A percentile compares a stretch with the other conserved stretches of the same genome.
phyloP scores from a whole-genome alignment of 2,329 filamentous ascomycete genomes.

The Orbilia javanica region DNA sequence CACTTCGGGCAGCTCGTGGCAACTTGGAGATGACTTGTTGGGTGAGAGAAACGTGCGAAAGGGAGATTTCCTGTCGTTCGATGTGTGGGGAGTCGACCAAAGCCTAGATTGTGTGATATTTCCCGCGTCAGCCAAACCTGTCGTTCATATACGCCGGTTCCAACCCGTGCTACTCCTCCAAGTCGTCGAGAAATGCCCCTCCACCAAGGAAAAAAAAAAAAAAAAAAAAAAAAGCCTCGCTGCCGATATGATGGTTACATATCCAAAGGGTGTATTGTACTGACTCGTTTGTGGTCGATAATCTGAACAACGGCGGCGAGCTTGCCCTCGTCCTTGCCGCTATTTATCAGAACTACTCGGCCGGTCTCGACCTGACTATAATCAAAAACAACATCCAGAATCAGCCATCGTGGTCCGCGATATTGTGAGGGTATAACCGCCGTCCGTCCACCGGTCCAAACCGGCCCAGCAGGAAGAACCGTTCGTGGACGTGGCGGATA shows the following conservation, averaged over 20 bases:
- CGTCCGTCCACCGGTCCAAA: conserved; percentile 14
- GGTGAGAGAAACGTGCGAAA: conserved; percentile 88
- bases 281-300: conserved; percentile 99
- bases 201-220: too few relatives aligned
- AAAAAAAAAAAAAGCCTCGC: background rate
- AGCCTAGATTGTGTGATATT: conserved; percentile 73
- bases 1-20: conserved; percentile 84
- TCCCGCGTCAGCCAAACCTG: background rate
- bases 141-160: background rate
- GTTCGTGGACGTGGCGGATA: background rate
- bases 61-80: conserved; percentile 85
- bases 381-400: conserved; percentile 13
- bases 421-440: background rate
- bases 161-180: background rate
- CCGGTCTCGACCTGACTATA: conserved; percentile 96
- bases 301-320: conserved; percentile 98
- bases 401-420: conserved; percentile 34
- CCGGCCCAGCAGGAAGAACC: background rate
- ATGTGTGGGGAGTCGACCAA: conserved; percentile 92
- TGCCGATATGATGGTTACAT: background rate
- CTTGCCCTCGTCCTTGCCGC: conserved; percentile 83
- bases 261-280: conserved; percentile 67
- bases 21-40: conserved; percentile 88
- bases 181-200: background rate
- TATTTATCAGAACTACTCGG: conserved; percentile 92